Evolutionary conservation across 139 green algal species (phyloP).

Genomic region (Asterochloris sp.): DNA sequence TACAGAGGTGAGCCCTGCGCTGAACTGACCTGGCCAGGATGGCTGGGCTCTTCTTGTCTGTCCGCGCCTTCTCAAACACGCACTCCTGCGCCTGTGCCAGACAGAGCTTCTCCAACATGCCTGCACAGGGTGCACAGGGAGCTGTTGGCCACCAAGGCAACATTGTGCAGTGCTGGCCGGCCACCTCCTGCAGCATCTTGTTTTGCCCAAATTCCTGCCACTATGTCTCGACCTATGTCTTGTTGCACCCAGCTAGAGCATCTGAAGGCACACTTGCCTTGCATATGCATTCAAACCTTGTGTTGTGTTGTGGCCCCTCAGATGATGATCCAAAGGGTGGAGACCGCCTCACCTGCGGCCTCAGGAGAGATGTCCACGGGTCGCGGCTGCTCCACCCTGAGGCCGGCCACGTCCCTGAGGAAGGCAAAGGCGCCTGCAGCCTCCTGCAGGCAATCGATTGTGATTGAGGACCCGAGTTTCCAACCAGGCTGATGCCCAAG

Average conservation of each 20-base stretch:
- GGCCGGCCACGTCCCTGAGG: slow-evolving; percentile 64
- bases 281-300: too few relatives aligned
- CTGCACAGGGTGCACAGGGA: slow-evolving; percentile 4
- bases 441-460: slow-evolving; percentile 41
- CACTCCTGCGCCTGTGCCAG: slow-evolving; percentile 92
- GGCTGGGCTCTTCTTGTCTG: slow-evolving; percentile 67
- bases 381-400: slow-evolving; percentile 58
- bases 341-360: slow-evolving; percentile 8
- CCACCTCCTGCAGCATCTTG: too few relatives aligned
- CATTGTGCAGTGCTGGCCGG: too few relatives aligned
- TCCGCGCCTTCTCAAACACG: slow-evolving; percentile 81
- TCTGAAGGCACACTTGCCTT: too few relatives aligned
- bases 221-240: too few relatives aligned
- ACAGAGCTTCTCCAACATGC: slow-evolving; percentile 92
- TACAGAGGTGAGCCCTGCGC: too few relatives aligned
- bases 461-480: background rate
- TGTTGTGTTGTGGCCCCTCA: too few relatives aligned
- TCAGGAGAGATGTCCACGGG: slow-evolving; percentile 78
- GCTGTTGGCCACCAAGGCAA: too few relatives aligned
- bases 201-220: too few relatives aligned
- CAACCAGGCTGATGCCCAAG: background rate
- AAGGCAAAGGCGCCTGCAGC: slow-evolving; percentile 74
- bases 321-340: too few relatives aligned
- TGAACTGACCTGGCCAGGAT: slow-evolving; percentile 46
- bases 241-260: too few relatives aligned